Evolutionary conservation across 2,329 filamentous ascomycete genomes (phyloP), one percentile per base, ranked within the genome.

Genomic region (Graphiopsis chlorocephala): DNA sequence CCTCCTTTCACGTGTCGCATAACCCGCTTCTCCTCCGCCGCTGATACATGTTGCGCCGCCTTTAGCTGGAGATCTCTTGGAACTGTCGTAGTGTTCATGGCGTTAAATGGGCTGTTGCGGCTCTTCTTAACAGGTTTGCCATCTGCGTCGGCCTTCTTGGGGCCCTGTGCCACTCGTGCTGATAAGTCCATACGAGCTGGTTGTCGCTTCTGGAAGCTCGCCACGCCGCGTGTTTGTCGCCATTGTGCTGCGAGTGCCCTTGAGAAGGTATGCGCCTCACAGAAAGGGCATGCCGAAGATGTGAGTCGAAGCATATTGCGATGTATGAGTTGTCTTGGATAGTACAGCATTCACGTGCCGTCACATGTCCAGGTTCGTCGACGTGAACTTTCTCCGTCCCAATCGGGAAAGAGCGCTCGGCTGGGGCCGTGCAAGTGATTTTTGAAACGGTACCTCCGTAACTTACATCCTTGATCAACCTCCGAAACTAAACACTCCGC

Each of bases 21-120:
- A 38, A 85, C 82, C 62, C 75, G 75, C 68, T 78, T 82, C 59
- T 80, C 74, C 56, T 82, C 77, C 11, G 82, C 79, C 23, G 76
- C 69, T 7, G 77, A 77, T 55, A 72, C 59, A 73, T 69, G 65
- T 77, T 68, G 66, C 68, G 65, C 48, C 58, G 57, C 64, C 69
- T 65, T 63, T 14, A 38, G 25, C 42, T 62, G 48, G 26, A 72
- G 62, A n/a, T 64, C 66, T 38, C 70, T 64, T 3, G 74, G 74
- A 10, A 66, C 68, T 42, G 79, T 75, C 11, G 78, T 85, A 70
- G 81, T 76, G 67, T 88, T 88, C 85, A 87, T 86, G 10, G 80
- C 84, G 20, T 81, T 83, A 72, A 86, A 88, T 2, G 86, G 86
- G 5, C 83, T 83, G 67, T 81, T 79, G 57, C 79, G 78, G 64